A percentile compares a stretch with the other conserved stretches of the same genome.
phyloP scores from a whole-genome alignment of 2,329 filamentous ascomycete genomes.

The Cercospora sp. region DNA sequence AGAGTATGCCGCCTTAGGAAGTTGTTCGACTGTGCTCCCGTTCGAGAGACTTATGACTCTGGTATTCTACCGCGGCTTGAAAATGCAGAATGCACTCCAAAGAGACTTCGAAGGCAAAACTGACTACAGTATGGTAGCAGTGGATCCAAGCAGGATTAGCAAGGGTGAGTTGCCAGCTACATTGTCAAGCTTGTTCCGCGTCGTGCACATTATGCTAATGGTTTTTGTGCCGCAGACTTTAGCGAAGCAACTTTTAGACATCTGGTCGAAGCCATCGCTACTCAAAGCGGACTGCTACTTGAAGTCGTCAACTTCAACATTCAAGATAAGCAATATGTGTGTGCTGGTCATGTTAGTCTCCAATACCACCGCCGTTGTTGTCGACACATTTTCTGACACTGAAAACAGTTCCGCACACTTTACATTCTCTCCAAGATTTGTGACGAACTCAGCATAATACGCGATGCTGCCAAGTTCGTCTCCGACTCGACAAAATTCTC shows the following conservation, averaged over 20 bases:
- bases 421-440: not conserved
- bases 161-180: not conserved
- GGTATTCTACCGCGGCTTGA: not conserved
- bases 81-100: not conserved
- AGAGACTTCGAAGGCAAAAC: not conserved
- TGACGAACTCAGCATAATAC: not conserved
- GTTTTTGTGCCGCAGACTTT: not conserved
- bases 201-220: too few relatives aligned
- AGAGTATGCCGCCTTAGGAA: not conserved
- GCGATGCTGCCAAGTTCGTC: not conserved
- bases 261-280: not conserved
- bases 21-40: not conserved
- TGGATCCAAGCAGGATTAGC: not conserved
- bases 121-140: not conserved
- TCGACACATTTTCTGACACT: not conserved
- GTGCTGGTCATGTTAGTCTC: not conserved
- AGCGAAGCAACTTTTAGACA: not conserved
- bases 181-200: too few relatives aligned
- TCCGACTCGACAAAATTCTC: not conserved
- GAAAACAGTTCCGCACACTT: not conserved
- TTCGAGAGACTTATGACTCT: not conserved
- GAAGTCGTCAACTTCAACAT: not conserved
- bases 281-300: not conserved
- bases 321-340: not conserved
- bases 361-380: too few relatives aligned